Evolutionary conservation across 2,329 filamentous ascomycete genomes (phyloP).

Genomic region (Aspergillus texensis): DNA sequence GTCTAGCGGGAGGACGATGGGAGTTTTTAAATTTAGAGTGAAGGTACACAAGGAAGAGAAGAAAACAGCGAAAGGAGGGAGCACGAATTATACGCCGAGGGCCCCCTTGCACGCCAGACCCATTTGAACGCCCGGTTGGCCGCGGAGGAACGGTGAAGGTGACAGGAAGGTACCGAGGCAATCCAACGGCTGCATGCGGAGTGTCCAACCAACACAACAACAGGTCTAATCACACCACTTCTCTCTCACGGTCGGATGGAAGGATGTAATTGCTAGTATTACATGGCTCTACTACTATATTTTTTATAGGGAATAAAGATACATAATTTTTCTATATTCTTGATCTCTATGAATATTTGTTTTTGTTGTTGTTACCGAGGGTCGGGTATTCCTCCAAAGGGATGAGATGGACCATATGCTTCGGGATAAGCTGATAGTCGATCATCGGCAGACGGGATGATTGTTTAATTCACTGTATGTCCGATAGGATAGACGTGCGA

Average conservation of each 20-base stretch:
- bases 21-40: not conserved
- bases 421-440: not conserved
- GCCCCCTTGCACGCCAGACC: not conserved
- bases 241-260: not conserved
- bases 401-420: not conserved
- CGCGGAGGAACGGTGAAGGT: conserved; percentile 19
- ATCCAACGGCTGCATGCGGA: conserved; percentile 30
- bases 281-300: no score
- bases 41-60: conserved; percentile 9
- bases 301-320: no score
- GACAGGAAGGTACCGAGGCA: conserved; percentile 14
- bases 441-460: not conserved
- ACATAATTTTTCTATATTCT: no score
- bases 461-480: not conserved
- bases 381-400: not conserved
- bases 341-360: not conserved
- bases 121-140: conserved; percentile 12
- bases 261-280: not conserved
- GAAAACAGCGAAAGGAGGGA: conserved; percentile 11
- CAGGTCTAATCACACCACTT: not conserved
- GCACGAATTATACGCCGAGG: not conserved
- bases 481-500: not conserved
- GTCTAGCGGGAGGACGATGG: not conserved
- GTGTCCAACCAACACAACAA: not conserved
- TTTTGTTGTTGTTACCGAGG: not conserved